Evolutionary conservation across 1,139 yeast genomes (phyloP).

Genomic region (Williopsis jadinii): DNA sequence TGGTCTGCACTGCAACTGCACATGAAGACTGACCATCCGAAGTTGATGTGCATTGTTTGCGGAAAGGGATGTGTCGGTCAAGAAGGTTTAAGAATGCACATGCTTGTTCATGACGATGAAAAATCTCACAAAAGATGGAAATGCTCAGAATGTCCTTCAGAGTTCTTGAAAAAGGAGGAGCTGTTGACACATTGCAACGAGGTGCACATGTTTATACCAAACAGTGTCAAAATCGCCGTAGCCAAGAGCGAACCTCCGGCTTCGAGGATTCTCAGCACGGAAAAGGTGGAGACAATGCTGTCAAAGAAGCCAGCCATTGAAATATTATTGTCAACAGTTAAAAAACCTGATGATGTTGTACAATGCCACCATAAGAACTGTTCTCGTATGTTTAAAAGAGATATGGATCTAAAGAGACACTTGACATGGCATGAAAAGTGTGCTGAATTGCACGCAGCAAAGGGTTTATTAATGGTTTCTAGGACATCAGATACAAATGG

Average conservation of each 20-base stretch:
- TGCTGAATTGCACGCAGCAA: constrained; percentile 13
- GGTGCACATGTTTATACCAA: constrained; percentile 27
- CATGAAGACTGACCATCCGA: constrained; percentile 66
- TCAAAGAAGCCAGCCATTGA: constrained; percentile 18
- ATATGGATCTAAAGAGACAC: constrained; percentile 46
- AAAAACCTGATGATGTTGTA: constrained; percentile 30
- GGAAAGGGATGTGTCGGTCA: constrained; percentile 71
- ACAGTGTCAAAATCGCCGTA: constrained; percentile 2
- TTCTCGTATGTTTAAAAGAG: constrained; percentile 37
- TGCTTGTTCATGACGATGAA: constrained; percentile 50
- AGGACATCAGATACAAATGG: too few relatives aligned
- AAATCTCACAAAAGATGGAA: constrained; percentile 48
- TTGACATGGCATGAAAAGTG: constrained; percentile 46
- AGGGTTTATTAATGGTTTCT: constrained; percentile 1
- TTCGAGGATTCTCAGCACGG: constrained; percentile 7
- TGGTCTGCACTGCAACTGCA: constrained; percentile 78
- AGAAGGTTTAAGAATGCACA: constrained; percentile 63
- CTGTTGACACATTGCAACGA: constrained; percentile 36
- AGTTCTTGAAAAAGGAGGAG: constrained; percentile 36
- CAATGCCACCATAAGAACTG: constrained; percentile 44
- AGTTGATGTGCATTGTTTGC: constrained; percentile 58
- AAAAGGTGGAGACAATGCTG: constrained; percentile 17
- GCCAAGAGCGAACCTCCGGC: background rate
- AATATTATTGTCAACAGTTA: constrained; percentile 34
- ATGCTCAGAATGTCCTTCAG: constrained; percentile 44